A percentile compares a stretch with the other conserved stretches of the same genome.
These are phyloP conservation scores for Colletotrichum lupini DNA, from an alignment of 2,329 filamentous ascomycete species.

Conservation along the genomic window DNA sequence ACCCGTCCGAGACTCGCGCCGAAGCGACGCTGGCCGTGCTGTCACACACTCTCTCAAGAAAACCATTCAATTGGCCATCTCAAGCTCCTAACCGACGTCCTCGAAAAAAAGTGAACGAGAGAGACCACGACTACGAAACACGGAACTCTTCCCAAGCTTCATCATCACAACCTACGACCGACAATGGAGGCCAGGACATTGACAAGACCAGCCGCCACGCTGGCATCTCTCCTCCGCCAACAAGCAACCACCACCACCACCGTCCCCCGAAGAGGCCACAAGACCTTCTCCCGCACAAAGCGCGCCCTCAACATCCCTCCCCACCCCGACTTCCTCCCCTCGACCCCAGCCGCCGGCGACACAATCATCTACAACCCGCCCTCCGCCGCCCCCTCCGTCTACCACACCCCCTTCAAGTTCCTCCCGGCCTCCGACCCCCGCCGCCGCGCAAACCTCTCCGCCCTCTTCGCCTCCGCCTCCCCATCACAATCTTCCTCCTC, in stretches of 20 bases:
- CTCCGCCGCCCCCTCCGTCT: constrained; percentile 60
- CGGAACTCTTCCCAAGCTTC: neutral
- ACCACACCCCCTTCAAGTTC: constrained; percentile 75
- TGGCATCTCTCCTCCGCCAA: constrained; percentile 40
- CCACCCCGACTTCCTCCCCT: constrained; percentile 68
- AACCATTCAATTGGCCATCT: constrained; percentile 6
- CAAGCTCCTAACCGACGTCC: neutral
- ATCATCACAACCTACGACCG: neutral
- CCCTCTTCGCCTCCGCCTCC: constrained; percentile 51
- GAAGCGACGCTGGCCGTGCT: constrained; percentile 33
- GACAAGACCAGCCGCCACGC: constrained; percentile 47
- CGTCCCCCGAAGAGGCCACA: constrained; percentile 53
- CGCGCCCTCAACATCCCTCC: constrained; percentile 69
- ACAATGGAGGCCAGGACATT: constrained; percentile 34
- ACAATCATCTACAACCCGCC: constrained; percentile 62
- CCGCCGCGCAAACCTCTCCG: constrained; percentile 58
- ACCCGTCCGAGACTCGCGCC: neutral
- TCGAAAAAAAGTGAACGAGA: neutral
- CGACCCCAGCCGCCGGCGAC: constrained; percentile 48
- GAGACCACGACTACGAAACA: neutral
- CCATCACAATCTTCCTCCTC: constrained; percentile 32
- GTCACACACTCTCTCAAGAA: neutral
- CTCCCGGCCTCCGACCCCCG: constrained; percentile 68
- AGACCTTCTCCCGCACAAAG: constrained; percentile 66
- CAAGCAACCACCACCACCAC: constrained; percentile 32